Evolutionary conservation across 1,284 basidiomycete species (phyloP).

Genomic region (Leccinum solheimii): DNA sequence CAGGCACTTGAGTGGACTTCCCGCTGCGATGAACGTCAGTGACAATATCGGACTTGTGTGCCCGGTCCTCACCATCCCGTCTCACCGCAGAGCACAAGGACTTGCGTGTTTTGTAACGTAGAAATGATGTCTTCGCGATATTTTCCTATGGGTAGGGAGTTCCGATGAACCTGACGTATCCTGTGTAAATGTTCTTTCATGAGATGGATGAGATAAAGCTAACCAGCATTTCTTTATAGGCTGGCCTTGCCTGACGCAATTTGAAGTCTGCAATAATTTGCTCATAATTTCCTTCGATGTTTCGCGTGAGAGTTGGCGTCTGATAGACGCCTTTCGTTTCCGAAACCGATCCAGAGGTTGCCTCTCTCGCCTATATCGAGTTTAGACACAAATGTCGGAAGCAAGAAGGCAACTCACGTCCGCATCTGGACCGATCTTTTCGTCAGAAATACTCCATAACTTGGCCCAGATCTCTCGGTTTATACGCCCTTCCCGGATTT

Average conservation of each 20-base stretch:
- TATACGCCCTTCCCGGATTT: conserved; percentile 58
- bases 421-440: conserved; percentile 46
- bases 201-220: conserved; percentile 30
- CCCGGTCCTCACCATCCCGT: conserved; percentile 78
- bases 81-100: conserved; percentile 94
- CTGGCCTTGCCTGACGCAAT: conserved; percentile 56
- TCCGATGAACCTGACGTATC: conserved; percentile 59
- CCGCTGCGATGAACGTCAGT: conserved; percentile 56
- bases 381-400: conserved; percentile 3
- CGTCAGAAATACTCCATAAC: conserved; percentile 61
- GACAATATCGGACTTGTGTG: not conserved
- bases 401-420: conserved; percentile 41
- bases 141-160: conserved; percentile 83
- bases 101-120: conserved; percentile 76
- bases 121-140: conserved; percentile 80
- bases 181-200: conserved; percentile 4
- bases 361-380: conserved; percentile 32
- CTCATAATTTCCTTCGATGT: conserved; percentile 39
- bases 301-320: conserved; percentile 19
- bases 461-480: conserved; percentile 76
- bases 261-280: conserved; percentile 62
- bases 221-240: conserved; percentile 90
- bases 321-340: conserved; percentile 21
- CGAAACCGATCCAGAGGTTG: conserved; percentile 31
- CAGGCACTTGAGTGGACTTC: conserved; percentile 96